Base-by-base conservation (phyloP, 2,329 filamentous ascomycete species). In the Fusarium keratoplasticum region DNA sequence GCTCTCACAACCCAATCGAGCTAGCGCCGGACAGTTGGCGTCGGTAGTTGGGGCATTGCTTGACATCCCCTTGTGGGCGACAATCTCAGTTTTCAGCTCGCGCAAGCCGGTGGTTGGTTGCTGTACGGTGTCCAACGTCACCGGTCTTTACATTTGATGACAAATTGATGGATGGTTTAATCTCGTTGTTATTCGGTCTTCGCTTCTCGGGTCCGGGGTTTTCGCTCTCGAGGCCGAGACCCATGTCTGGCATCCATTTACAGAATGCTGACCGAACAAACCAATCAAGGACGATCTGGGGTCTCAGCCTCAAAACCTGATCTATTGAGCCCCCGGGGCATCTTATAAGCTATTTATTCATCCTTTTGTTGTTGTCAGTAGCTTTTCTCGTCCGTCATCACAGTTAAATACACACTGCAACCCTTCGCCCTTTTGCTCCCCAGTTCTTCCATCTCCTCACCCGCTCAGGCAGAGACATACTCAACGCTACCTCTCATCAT, bases 1-100 rank as follows among this genome's bases (percentile, higher is more conserved):
- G 81, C 80, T 82, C 59, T 74, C 52, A 9, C 68, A 75, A 22
- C 81, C 75, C 22, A 78, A 80, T 79, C 42, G 50, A 76, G 78
- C 71, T 81, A 78, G 76, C 59, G 69, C 62, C 14, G 6, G 20
- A 44, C 40, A 13, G 5, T 6, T 22, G n/a, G n/a, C n/a, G 5
- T 11, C 2, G 18, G 22, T 18, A 50, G 44, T 50, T 10, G 20
- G 3, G 16, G 44, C 25, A 9, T 50, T 50, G 22, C 9, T 50
- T 29, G 25, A 20, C 6, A 3, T 27, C 22, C 42, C 14, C 14
- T 27, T 18, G 42, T 47, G 42, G 16, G 42, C 42, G 14, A 27
- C 14, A 47, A 47, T 27, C 42, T 27, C 42, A 29, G 16, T 14
- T 50, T 20, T 50, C 25, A 50, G 44, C 16, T 50, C 16, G 22